Percentiles rank a stretch among this genome's conserved stretches.
Conservation (phyloP, 108 stramenopile genomes). For the Parietichytrium sp. region DNA sequence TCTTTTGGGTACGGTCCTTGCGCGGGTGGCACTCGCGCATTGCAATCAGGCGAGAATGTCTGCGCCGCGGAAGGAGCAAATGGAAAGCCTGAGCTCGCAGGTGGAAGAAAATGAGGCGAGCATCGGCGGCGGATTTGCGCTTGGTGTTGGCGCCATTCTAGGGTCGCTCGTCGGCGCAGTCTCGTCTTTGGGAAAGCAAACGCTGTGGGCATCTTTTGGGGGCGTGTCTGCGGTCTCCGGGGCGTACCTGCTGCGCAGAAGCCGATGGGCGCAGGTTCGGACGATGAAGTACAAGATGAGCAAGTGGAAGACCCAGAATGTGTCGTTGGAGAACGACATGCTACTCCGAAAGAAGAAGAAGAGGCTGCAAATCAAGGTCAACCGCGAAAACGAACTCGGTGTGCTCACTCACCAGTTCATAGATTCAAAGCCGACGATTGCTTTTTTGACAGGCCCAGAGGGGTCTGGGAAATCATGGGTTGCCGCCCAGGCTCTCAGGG, state of each 20-base stretch:
- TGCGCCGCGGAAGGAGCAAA: too few species aligned
- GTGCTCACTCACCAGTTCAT: slow-evolving; percentile 29
- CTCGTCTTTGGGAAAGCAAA: too few species aligned
- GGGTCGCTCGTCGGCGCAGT: too few species aligned
- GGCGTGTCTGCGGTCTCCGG: not conserved
- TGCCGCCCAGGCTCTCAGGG: not conserved
- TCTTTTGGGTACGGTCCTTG: too few species aligned
- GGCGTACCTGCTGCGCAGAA: not conserved
- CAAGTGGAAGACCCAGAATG: slow-evolving; percentile 17
- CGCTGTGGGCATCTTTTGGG: not conserved
- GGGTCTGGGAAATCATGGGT: slow-evolving; percentile 17
- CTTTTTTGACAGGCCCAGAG: slow-evolving; percentile 12
- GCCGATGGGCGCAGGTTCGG: not conserved
- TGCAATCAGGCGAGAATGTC: too few species aligned
- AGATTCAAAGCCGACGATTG: not conserved
- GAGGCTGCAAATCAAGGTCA: not conserved
- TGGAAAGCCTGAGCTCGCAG: too few species aligned
- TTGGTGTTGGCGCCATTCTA: too few species aligned
- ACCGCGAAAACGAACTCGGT: slow-evolving; percentile 10
- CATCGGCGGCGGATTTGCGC: too few species aligned
- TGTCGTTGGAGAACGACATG: not conserved
- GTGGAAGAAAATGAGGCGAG: too few species aligned
- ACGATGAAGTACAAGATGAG: slow-evolving; percentile 31
- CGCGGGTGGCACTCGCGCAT: too few species aligned
- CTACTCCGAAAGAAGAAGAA: not conserved